Evolutionary conservation across 2,329 filamentous ascomycete species (phyloP).

Genomic region (Hypoxylon sp.): DNA sequence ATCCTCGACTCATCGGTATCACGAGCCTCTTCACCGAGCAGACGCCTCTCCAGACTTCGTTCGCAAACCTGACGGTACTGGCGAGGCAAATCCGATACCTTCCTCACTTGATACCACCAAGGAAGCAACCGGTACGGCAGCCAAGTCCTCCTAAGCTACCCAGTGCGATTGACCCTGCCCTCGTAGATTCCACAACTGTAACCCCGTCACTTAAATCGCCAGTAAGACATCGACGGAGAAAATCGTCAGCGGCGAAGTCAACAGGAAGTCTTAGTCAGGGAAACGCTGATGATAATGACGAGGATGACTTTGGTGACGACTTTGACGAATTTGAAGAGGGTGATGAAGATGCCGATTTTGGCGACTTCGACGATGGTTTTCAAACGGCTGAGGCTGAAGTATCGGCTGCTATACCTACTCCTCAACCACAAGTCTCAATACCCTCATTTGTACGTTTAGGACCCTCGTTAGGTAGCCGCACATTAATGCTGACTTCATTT

Average conservation of each 20-base stretch:
- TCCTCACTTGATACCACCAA: conserved; percentile 49
- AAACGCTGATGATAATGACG: conserved; percentile 51
- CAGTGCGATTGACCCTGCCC: conserved; percentile 55
- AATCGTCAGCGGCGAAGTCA: conserved; percentile 50
- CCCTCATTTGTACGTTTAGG: conserved; percentile 61
- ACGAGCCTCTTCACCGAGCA: conserved; percentile 61
- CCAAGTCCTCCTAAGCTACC: conserved; percentile 54
- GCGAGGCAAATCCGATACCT: conserved; percentile 49
- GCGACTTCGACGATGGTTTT: conserved; percentile 81
- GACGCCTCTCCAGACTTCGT: conserved; percentile 69
- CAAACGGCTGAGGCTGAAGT: conserved; percentile 65
- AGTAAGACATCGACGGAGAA: conserved; percentile 47
- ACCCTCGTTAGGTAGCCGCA: conserved; percentile 50
- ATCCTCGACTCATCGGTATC: conserved; percentile 60
- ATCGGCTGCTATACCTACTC: conserved; percentile 50
- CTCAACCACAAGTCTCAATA: conserved; percentile 55
- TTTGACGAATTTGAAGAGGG: conserved; percentile 75
- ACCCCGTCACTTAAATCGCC: conserved; percentile 50
- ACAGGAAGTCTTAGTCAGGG: conserved; percentile 48
- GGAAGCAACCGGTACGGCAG: conserved; percentile 55
- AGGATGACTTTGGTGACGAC: conserved; percentile 70
- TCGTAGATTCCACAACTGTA: conserved; percentile 52
- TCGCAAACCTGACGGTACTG: conserved; percentile 57
- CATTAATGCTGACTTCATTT: conserved; percentile 49
- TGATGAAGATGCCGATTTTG: conserved; percentile 68